Conservation (phyloP, 108 stramenopile species). For the Hondaea fermentalgiana region DNA sequence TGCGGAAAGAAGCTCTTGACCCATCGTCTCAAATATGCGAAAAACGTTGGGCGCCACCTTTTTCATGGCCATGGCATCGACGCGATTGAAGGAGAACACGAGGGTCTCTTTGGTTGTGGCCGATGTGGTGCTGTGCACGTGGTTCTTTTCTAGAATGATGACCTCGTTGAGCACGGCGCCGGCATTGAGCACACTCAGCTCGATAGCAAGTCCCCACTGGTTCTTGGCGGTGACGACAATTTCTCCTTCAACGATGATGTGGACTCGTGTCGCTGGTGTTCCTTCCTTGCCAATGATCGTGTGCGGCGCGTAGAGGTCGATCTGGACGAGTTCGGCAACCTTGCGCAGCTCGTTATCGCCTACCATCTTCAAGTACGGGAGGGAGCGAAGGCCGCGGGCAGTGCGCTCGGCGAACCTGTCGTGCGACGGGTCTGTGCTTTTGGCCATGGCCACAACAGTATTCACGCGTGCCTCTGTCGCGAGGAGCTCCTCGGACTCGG, state of each 20-base stretch:
- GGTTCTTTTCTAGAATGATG: neutral
- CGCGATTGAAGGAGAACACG: neutral
- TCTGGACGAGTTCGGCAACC: neutral
- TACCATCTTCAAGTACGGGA: neutral
- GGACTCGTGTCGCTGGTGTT: neutral
- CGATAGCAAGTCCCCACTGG: neutral
- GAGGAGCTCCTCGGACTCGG: neutral
- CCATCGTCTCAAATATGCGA: neutral
- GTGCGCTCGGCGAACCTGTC: neutral
- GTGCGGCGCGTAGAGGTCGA: neutral
- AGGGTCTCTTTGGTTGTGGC: neutral
- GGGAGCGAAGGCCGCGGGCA: neutral
- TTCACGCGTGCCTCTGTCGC: neutral
- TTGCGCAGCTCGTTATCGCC: neutral
- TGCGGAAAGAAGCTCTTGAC: neutral
- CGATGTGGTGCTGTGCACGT: neutral
- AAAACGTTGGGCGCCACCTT: neutral
- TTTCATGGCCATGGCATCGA: neutral
- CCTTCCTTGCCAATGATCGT: neutral
- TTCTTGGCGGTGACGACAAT: neutral
- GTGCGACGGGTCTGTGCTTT: neutral
- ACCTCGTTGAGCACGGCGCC: neutral
- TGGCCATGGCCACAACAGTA: neutral
- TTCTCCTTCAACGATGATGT: neutral
- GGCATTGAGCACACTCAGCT: neutral